Conservation (phyloP, 225 moss, liverwort and hornwort genomes). For the Pseudisothecium myosuroides region DNA sequence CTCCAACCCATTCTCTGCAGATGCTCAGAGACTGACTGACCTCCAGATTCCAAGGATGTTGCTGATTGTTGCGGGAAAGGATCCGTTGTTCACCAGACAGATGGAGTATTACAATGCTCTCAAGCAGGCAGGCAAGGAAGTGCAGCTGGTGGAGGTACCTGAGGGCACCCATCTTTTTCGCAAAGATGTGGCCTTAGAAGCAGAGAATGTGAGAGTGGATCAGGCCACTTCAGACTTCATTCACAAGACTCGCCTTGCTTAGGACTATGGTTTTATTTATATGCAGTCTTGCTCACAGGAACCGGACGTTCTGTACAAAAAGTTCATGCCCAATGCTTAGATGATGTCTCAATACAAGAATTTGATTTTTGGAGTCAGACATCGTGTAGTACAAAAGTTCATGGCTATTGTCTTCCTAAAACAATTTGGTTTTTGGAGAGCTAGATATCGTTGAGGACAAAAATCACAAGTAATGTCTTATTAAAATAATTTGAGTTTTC, state of each 20-base stretch:
- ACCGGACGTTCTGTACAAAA: not conserved
- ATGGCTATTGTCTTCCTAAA: not conserved
- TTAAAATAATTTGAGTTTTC: not conserved
- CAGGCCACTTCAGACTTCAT: constrained; percentile 21
- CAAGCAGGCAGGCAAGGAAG: constrained; percentile 19
- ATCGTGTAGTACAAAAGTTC: not conserved
- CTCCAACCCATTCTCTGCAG: constrained; percentile 18
- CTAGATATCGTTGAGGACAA: not conserved
- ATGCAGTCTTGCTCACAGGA: not conserved
- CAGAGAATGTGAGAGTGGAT: constrained; percentile 32
- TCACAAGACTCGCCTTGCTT: not conserved
- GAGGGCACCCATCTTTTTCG: constrained; percentile 26
- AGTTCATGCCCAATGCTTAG: not conserved
- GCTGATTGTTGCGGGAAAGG: constrained; percentile 27
- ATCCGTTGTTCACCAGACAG: constrained; percentile 19
- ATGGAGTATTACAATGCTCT: constrained; percentile 16
- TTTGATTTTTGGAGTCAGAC: not conserved
- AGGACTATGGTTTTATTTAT: not conserved
- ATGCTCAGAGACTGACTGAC: constrained; percentile 1
- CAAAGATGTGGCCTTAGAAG: not conserved
- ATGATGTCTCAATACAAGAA: not conserved
- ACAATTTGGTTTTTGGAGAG: not conserved
- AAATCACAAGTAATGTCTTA: no score
- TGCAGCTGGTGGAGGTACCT: constrained; percentile 29
- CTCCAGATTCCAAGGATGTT: constrained; percentile 10